Evolutionary conservation across 148 eudicot species (phyloP), one percentile per base, ranked within the genome.

Genomic region (Fagopyrum tataricum): DNA sequence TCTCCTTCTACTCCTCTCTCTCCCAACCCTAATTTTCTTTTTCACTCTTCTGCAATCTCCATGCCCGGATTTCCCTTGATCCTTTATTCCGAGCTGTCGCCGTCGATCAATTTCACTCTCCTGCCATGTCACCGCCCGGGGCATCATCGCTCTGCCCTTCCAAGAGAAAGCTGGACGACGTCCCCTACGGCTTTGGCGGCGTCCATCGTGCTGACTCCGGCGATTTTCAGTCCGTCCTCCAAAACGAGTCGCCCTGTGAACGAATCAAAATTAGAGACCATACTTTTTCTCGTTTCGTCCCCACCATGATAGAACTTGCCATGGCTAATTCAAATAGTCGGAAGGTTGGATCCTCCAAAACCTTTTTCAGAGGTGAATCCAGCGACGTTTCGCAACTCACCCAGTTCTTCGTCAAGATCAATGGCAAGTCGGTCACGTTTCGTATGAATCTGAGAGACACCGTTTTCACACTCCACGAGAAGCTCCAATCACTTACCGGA

Each of bases 81-180:
- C 69, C 2, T 64, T 20, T 14, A 5, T 43, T 64, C 69, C 7
- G 39, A 2, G 67, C n/a, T 4, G 39, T 40, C n/a, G 23, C 67
- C 41, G 13, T 26, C 17, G 39, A 61, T 40, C 39, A 1, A 61
- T 61, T 61, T 26, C 14, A 39, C 40, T 11, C 15, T 61, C 40
- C 24, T 6, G 40, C 69, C 43, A 64, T 64, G 69, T 64, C 69
- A 39, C 42, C 6, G 18, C 5, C 43, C 69, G 69, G 37, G 43
- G 9, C 43, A 4, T 64, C 69, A 14, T 5, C 69, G 6, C 69
- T 18, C 20, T 64, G 69, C 69, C 72, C 83, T n/a, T 72, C 73
- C 24, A 89, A 89, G 59, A 85, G 93, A 21, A 89, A 89, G 72
- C 86, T 86, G 58, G 93, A 88, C 24, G 92, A 85, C 74, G 75